Evolutionary conservation across 768 basidiomycete species (phyloP), one percentile per base, ranked within the genome.

Genomic region (Lactarius vividus): DNA sequence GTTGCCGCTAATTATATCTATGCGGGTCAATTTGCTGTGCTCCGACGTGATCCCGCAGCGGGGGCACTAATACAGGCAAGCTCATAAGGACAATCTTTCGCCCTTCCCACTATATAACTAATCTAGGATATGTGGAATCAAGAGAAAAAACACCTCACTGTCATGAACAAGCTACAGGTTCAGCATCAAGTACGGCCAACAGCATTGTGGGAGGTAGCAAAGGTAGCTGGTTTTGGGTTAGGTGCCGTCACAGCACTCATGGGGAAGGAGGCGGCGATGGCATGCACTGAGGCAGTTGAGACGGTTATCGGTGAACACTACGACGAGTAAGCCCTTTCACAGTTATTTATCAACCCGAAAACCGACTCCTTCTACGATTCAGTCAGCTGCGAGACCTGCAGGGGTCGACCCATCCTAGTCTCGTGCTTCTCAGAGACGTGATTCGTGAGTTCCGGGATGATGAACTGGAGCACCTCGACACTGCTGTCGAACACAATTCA

Each of bases 231-330:
- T 6, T 96, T 91, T 74, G 89, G 90, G 4, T 79, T 98, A 9
- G 96, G 96, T 6, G 88, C 88, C 6, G 83, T 79, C 0, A 97
- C 96, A 0, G 96, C 92, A 0, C 77, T 96, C 26, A 82, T 96
- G 84, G 91, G 96, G 42, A 90, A 87, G 73, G 90, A 97, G 71
- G 94, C 95, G 15, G 94, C 96, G 0, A 98, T 98, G 96, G 96
- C 96, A 7, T 98, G 96, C 72, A 98, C 96, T 0, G 96, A 98
- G 75, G 96, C 96, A 0, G 95, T 98, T 23, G 96, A 98, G 76
- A 97, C 96, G 0, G 94, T 94, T 63, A 98, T 98, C 60, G 96
- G 96, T 46, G 96, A 98, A 76, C 96, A 98, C 77, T 98, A 98
- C 72, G 93, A 98, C 75, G 94, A 97, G 96, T 96, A 74, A 74